Conservation (phyloP, 2,329 filamentous ascomycete genomes). For the Phyllosticta capitalensis region DNA sequence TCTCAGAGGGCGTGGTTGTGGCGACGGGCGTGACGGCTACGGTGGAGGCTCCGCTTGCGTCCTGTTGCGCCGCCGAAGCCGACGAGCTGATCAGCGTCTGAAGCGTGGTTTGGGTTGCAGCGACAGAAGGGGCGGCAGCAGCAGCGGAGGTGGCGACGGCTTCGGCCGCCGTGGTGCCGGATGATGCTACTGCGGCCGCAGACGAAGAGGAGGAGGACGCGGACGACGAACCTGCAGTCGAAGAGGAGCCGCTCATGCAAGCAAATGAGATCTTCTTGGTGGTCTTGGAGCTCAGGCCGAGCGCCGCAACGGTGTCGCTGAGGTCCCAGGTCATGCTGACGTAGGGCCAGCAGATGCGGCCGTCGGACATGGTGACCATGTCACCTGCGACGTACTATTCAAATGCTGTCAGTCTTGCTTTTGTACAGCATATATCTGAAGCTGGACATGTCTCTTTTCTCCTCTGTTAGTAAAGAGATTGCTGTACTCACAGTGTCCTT, state of each 20-base stretch:
- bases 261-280: slow-evolving; percentile 45
- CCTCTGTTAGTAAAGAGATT: background rate
- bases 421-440: background rate
- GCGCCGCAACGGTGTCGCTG: slow-evolving; percentile 13
- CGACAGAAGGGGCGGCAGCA: slow-evolving; percentile 3
- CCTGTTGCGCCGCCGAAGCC: slow-evolving; percentile 2
- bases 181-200: slow-evolving; percentile 10
- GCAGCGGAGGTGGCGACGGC: slow-evolving; percentile 5
- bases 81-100: slow-evolving; percentile 9
- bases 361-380: slow-evolving; percentile 51
- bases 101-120: slow-evolving; percentile 4
- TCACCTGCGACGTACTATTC: slow-evolving; percentile 48
- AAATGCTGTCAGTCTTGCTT: background rate
- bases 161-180: slow-evolving; percentile 6
- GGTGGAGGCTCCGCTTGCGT: slow-evolving; percentile 5
- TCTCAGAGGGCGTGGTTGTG: slow-evolving; percentile 1
- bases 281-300: slow-evolving; percentile 7
- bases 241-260: slow-evolving; percentile 30
- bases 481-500: slow-evolving; percentile 31
- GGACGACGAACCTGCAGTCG: slow-evolving; percentile 12
- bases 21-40: slow-evolving; percentile 4
- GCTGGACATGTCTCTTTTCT: background rate
- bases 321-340: slow-evolving; percentile 47
- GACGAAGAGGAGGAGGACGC: slow-evolving; percentile 10
- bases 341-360: slow-evolving; percentile 53